These are phyloP conservation scores for Leptographium procerum DNA, from an alignment of 2,329 filamentous ascomycete genomes.

Conservation along the genomic window DNA sequence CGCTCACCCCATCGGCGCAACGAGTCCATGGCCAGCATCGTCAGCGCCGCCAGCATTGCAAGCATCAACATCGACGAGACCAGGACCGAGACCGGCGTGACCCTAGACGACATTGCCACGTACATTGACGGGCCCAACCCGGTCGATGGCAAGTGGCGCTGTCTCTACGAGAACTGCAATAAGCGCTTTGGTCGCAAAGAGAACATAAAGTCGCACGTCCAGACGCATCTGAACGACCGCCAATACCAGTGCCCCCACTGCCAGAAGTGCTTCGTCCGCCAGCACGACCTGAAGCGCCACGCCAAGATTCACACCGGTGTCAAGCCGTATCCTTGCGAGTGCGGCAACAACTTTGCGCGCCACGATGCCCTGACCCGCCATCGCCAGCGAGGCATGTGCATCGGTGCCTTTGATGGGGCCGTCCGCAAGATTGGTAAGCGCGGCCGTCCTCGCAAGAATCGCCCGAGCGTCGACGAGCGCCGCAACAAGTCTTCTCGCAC, in stretches of 20 bases:
- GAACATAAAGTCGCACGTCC: constrained; percentile 96
- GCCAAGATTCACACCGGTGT: constrained; percentile 95
- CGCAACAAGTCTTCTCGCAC: constrained; percentile 46
- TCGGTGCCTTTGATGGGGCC: constrained; percentile 79
- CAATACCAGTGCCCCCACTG: constrained; percentile 92
- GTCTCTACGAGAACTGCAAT: constrained; percentile 61
- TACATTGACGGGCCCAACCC: constrained; percentile 64
- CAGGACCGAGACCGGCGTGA: constrained; percentile 71
- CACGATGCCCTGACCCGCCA: constrained; percentile 93
- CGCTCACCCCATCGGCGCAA: constrained; percentile 39
- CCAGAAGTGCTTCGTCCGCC: constrained; percentile 89
- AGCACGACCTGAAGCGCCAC: constrained; percentile 94
- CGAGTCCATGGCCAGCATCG: constrained; percentile 47
- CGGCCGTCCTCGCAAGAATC: constrained; percentile 51
- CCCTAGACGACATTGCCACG: constrained; percentile 68
- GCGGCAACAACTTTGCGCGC: constrained; percentile 86
- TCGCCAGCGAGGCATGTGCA: constrained; percentile 90
- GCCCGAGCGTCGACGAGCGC: constrained; percentile 45
- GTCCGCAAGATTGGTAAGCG: constrained; percentile 49
- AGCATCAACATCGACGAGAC: constrained; percentile 54
- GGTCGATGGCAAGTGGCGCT: constrained; percentile 68
- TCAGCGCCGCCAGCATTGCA: constrained; percentile 47
- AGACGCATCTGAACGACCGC: constrained; percentile 92
- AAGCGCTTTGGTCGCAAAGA: constrained; percentile 95
- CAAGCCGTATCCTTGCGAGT: constrained; percentile 90